Evolutionary conservation across 139 green algal species (phyloP), one percentile per base, ranked within the genome.

Genomic region (Pseudopediastrum boryanum): DNA sequence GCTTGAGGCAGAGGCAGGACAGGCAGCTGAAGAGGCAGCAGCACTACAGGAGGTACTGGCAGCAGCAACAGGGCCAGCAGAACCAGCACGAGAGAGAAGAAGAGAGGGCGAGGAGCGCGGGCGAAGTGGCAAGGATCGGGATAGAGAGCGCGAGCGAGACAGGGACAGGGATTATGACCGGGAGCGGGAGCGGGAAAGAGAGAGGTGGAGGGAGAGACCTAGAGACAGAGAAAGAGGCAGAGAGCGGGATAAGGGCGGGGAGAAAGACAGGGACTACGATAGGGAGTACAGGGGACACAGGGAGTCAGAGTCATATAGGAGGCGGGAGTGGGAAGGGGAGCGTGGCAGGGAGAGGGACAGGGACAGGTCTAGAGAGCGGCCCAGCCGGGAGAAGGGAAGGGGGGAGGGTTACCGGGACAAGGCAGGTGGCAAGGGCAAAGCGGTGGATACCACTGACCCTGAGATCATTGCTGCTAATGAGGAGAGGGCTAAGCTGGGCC

Each of bases 1-100:
- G 67, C 77, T 61, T 46, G 87, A 85, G 64, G 78, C 63, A 67
- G 83, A 83, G 52, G 46, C 69, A 52, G 67, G 41, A 73, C 54
- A 76, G 79, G 64, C 72, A 82, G 83, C 79, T 61, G 48, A 86
- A 64, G 62, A 80, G 66, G 62, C 68, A 52, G 72, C 56, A 19
- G 51, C 42, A 50, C 43, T 67, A 46, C 62, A 84, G 68, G 67
- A 80, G 77, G 61, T 75, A 41, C 82, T 80, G 52, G 71, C 46
- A 65, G 74, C 71, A 16, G 71, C 62, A 42, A 44, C 42, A 42
- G 73, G 68, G 42, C 6, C 29, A 38, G 36, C 31, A 70, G 48
- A 10, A 63, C 42, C 56, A 80, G 5, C 33, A 44, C 29, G 71
- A 81, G 54, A 35, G 75, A 8, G 41, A 80, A 21, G 35, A 63